These are phyloP conservation scores for Talaromyces borbonicus DNA, from an alignment of 495 filamentous ascomycete genomes.

Conservation along the genomic window DNA sequence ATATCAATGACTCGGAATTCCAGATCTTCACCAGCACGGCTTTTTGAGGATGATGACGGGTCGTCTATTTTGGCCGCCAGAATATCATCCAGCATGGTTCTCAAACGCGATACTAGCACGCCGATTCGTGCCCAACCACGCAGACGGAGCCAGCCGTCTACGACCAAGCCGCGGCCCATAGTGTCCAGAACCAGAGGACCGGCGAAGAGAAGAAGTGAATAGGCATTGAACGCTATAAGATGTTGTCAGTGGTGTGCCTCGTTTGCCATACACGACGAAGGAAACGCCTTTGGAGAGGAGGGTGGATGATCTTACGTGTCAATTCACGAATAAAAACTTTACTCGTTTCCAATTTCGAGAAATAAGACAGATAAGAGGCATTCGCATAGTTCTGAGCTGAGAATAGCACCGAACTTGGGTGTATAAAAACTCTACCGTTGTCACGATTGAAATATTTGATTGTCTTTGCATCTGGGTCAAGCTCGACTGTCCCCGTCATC, in stretches of 20 bases:
- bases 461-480: conserved; percentile 83
- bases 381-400: conserved; percentile 63
- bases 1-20: conserved; percentile 59
- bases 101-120: conserved; percentile 71
- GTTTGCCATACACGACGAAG: background rate
- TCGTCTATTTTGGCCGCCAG: conserved; percentile 72
- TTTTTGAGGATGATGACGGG: conserved; percentile 28
- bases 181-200: conserved; percentile 80
- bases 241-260: conserved; percentile 5
- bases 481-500: conserved; percentile 74
- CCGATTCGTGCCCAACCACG: conserved; percentile 93
- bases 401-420: conserved; percentile 81
- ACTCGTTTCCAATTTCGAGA: conserved; percentile 79
- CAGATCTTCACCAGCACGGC: background rate
- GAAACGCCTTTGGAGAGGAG: background rate
- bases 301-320: conserved; percentile 55
- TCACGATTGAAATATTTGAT: conserved; percentile 90
- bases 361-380: conserved; percentile 69
- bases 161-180: conserved; percentile 73
- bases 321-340: conserved; percentile 83
- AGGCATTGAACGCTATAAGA: conserved; percentile 72
- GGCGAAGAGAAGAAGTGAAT: conserved; percentile 82
- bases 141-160: conserved; percentile 87
- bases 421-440: conserved; percentile 81
- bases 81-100: conserved; percentile 77